Percentiles rank a stretch among this genome's conserved stretches.
Evolutionary conservation across 148 eudicot genomes (phyloP).

Genomic region (Chenopodium suecicum): DNA sequence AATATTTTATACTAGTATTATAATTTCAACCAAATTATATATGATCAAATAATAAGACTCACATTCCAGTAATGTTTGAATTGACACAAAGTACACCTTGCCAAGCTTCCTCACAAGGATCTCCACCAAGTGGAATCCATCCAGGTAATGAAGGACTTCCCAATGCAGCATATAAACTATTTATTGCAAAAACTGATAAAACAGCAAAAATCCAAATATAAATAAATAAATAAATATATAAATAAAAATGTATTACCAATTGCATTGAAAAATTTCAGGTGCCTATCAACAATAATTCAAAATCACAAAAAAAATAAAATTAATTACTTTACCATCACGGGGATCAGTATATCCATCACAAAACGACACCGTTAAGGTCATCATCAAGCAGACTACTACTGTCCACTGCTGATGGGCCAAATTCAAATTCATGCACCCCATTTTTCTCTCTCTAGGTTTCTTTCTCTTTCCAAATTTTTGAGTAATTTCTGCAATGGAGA

Average conservation of each 20-base stretch:
- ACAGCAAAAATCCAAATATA: neutral
- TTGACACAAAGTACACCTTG: slow-evolving; percentile 94
- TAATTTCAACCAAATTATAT: no score
- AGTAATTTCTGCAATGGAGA: slow-evolving; percentile 12
- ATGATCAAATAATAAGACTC: slow-evolving; percentile 9
- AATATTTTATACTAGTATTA: no score
- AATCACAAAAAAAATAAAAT: neutral
- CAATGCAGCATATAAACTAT: slow-evolving; percentile 74
- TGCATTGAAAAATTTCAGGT: neutral
- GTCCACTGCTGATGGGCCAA: slow-evolving; percentile 33
- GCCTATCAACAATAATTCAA: slow-evolving; percentile 6
- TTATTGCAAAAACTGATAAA: slow-evolving; percentile 67
- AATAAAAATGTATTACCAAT: slow-evolving; percentile 1
- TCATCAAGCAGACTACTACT: slow-evolving; percentile 31
- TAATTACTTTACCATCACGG: slow-evolving; percentile 55
- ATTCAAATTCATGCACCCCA: slow-evolving; percentile 33
- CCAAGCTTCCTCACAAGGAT: slow-evolving; percentile 87
- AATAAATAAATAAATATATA: slow-evolving; percentile 13
- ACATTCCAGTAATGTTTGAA: slow-evolving; percentile 81
- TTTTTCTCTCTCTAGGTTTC: slow-evolving; percentile 6
- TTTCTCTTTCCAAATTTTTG: neutral
- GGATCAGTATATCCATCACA: slow-evolving; percentile 57
- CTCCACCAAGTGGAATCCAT: slow-evolving; percentile 87
- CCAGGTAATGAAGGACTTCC: slow-evolving; percentile 70
- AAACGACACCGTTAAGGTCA: slow-evolving; percentile 31